Base-by-base conservation (phyloP, 345 rosid species). In the Gynandropsis gynandra region DNA sequence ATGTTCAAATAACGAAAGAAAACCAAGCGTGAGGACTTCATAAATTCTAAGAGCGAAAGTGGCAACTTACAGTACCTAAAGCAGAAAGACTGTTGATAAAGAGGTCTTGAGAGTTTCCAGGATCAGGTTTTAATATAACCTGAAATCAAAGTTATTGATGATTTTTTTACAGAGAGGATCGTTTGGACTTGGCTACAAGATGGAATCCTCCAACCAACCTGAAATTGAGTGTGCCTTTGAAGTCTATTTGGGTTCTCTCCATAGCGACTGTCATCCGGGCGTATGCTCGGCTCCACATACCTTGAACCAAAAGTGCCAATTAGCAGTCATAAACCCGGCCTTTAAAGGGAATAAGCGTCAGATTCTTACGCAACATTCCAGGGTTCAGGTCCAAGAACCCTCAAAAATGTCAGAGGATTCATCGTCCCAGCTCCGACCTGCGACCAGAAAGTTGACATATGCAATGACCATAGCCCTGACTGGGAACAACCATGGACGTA, bases 381-480 rank as follows among this genome's bases (percentile, higher is more conserved):
- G 0, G 98, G 98, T 45, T 90, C 98, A 33, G 96, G 96, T 32
- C 98, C 96, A 58, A 90, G 98, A 72, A 87, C 96, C 43, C 98
- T 79, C 54, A 90, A 66, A 70, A 74, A 90, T 10, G 98, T 90
- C 16, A 79, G 64, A 50, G 98, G 98, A 80, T 90, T 90, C 96
- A 90, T 90, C 19, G 98, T 90, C 37, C 98, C 98, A 1, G 98
- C 98, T 69, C 98, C 98, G 42, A 87, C 98, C 96, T 84, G 36
- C 14, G 5, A 39, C 14, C 16, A 8, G 14, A 6, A 13, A 39
- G 42, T 39, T 13, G 8, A 39, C 16, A 39, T 13, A 7, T 36
- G 40, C 40, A 36, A 4, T n/a, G 11, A 9, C 11, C 13, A 36
- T 36, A 10, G 3, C 40, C 40, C 40, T 10, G 10, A 36, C 10